phyloP scores from a whole-genome alignment of 2,329 filamentous ascomycete species.

The Byssothecium circinans region DNA sequence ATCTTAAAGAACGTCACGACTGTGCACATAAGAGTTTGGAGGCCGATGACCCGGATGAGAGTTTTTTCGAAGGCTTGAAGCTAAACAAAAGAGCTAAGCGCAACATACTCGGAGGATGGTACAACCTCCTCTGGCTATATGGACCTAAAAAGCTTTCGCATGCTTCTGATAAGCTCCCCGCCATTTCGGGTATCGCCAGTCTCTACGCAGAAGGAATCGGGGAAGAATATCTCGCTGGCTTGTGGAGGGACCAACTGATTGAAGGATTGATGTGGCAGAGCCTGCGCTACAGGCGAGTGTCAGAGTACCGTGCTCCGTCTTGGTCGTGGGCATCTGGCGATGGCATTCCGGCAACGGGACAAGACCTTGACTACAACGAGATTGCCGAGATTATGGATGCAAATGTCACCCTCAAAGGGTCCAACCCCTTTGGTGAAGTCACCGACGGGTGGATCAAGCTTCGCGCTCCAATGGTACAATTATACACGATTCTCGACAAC shows the following conservation, averaged over 20 bases:
- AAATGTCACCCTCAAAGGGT: slow-evolving; percentile 4
- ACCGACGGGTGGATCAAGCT: slow-evolving; percentile 7
- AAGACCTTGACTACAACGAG: not conserved
- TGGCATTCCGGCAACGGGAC: slow-evolving; percentile 4
- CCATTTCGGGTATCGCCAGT: slow-evolving; percentile 8
- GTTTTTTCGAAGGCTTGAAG: too few relatives aligned
- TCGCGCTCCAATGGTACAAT: slow-evolving; percentile 6
- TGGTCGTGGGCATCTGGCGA: slow-evolving; percentile 15
- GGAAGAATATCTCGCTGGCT: slow-evolving; percentile 11
- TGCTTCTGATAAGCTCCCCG: slow-evolving; percentile 10
- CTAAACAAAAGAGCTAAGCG: not conserved
- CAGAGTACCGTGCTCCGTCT: slow-evolving; percentile 12
- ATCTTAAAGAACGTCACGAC: slow-evolving; percentile 1
- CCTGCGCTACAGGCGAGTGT: slow-evolving; percentile 1
- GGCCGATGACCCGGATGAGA: too few relatives aligned
- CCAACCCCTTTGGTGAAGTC: slow-evolving; percentile 9
- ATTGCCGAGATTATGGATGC: slow-evolving; percentile 7
- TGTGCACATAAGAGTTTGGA: slow-evolving; percentile 3
- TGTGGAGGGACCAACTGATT: slow-evolving; percentile 9
- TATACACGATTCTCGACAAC: slow-evolving; percentile 2
- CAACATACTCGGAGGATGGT: slow-evolving; percentile 1
- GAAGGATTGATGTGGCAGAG: slow-evolving; percentile 8
- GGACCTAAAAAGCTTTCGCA: slow-evolving; percentile 2
- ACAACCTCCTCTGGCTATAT: slow-evolving; percentile 3
- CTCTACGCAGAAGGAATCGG: slow-evolving; percentile 5